Base-by-base conservation (phyloP, 208 protist genomes). In the Trypanosoma avium region DNA sequence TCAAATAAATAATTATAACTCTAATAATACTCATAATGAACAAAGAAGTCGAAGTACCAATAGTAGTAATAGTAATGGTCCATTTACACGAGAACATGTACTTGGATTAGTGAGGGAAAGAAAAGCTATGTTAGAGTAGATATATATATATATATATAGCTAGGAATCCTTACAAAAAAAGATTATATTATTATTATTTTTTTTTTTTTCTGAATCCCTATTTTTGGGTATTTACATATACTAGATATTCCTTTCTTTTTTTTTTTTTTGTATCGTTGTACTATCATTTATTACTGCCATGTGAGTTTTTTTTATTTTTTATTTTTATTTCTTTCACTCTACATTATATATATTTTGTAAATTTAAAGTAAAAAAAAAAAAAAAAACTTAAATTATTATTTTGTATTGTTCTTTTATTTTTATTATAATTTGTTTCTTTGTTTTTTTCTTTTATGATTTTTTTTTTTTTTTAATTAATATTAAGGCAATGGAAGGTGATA, bases 51-150 rank as follows among this genome's bases (percentile, higher is more conserved):
- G 13, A 24, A 54, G 12, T 30, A 47, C 0, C 3, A 46, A 50
- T n/a, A 61, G 12, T 52, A 43, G 13, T 26, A 55, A 27, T 42
- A 35, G 13, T 36, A 35, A 19, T 19, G 30, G 27, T 22, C 42
- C 29, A 9, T 59, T 75, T 38, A 75, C 70, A 10, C 60, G 70
- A 21, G 70, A 75, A 12, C 60, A 64, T 55, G 22, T 75, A 17
- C 53, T 69, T n/a, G 47, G 36, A 4, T 42, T 75, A 21, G 70
- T 75, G 19, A n/a, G 70, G 17, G 55, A 75, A 36, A 61, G 70
- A 22, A 75, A 75, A 48, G 61, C 55, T 10, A 30, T 68, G 43
- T 15, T 71, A 10, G 56, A 58, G 35, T 58, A 71, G 54, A 54
- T 47, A 40, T 21, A 61, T n/a, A n/a, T 4, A 24, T 8, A 6